phyloP scores from a whole-genome alignment of 306 rosid genomes.

The Cucumis hystrix region DNA sequence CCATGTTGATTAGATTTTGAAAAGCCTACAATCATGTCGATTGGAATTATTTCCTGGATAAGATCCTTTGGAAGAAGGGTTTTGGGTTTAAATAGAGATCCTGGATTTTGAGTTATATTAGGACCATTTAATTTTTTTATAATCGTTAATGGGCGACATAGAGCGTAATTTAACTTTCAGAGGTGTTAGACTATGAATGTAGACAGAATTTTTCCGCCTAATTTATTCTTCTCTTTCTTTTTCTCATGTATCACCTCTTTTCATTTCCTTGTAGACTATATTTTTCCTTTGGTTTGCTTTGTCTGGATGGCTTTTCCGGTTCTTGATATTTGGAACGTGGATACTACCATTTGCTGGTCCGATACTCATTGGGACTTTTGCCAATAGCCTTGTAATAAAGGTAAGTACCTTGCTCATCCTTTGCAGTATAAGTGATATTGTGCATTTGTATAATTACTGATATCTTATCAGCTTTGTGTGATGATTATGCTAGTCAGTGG shows the following conservation, averaged over 20 bases:
- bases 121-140: neutral
- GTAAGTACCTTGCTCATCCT: conserved; percentile 22
- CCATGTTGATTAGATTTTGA: neutral
- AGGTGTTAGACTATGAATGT: neutral
- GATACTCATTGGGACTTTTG: conserved; percentile 72
- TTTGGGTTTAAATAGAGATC: neutral
- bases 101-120: neutral
- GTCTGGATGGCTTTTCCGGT: conserved; percentile 93
- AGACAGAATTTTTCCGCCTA: neutral
- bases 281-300: conserved; percentile 93
- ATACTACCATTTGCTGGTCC: conserved; percentile 95
- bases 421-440: neutral
- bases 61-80: neutral
- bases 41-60: neutral
- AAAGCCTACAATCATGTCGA: neutral
- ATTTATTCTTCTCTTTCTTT: neutral
- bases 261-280: conserved; percentile 46
- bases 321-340: conserved; percentile 63
- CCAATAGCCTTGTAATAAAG: conserved; percentile 71
- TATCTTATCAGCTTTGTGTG: neutral
- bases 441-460: neutral
- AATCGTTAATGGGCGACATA: neutral
- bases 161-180: no score
- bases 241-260: neutral
- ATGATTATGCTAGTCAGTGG: neutral